Base-by-base conservation (phyloP, 2,329 filamentous ascomycete genomes). In the Aureobasidium sp. region DNA sequence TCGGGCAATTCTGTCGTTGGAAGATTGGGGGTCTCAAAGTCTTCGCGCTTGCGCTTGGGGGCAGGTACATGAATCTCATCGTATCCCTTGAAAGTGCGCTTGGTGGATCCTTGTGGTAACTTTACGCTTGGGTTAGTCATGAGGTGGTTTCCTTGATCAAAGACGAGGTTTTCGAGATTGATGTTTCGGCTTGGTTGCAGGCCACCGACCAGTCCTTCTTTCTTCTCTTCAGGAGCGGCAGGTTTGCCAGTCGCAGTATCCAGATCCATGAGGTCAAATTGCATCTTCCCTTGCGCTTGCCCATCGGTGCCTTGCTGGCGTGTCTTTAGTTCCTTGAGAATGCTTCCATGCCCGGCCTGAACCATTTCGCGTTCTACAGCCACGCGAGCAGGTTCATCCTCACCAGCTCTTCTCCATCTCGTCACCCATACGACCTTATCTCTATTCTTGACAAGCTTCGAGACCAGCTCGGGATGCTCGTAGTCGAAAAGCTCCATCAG, bases 61-160 rank as follows among this genome's bases (percentile, higher is more conserved):
- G 91, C 85, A 8, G 94, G 94, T 4, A 99, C 92, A 72, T 99
- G 94, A 63, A 97, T 97, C 72, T 99, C 94, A 75, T 99, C 94
- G 68, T 97, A 99, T 37, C 94, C 94, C 75, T 99, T 99, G 78
- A 97, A 97, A 0, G 90, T 91, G 52, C 91, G 85, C 75, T 97
- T 97, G 0, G 90, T 97, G 2, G 94, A 96, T 12, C 94, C 94
- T 72, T 96, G 91, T 0, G 94, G 94, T 23, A 99, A 82, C 66
- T 89, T 88, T 51, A 99, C 94, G 72, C 91, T 97, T 7, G 91
- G 89, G 70, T 99, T 99, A n/a, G 94, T 97, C 93, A 97, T 99
- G 47, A 99, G 82, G 78, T 99, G 94, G 70, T 97, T 99, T 59
- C 94, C 94, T 76, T 97, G 93, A 68, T 97, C 94, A 72, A 99